phyloP scores from a whole-genome alignment of 163 green algal genomes.

The Chlamydomonas reinhardtii region DNA sequence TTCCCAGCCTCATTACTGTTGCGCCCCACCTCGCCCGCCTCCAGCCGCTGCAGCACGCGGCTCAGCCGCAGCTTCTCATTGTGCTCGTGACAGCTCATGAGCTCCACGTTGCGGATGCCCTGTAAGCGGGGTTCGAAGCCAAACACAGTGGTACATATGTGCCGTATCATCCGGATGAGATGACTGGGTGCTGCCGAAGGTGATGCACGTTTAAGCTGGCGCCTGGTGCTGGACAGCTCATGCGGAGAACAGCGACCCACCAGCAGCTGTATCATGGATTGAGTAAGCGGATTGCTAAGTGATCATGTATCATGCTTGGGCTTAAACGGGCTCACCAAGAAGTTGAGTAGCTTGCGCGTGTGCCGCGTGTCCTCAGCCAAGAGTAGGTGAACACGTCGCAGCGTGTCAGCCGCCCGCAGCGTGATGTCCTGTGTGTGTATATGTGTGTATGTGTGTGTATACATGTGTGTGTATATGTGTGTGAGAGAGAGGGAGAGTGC shows the following conservation, averaged over 20 bases:
- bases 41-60: slow-evolving; percentile 71
- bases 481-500: too few relatives aligned
- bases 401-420: slow-evolving; percentile 76
- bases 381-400: slow-evolving; percentile 66
- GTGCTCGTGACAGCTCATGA: slow-evolving; percentile 87
- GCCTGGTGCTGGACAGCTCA: too few relatives aligned
- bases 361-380: slow-evolving; percentile 90
- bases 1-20: too few relatives aligned
- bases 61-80: slow-evolving; percentile 79
- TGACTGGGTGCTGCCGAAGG: too few relatives aligned
- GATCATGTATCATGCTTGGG: too few relatives aligned
- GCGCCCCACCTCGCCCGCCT: slow-evolving; percentile 70
- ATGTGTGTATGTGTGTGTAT: not conserved
- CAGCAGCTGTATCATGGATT: too few relatives aligned
- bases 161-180: too few relatives aligned
- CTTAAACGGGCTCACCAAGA: not conserved
- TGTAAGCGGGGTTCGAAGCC: not conserved
- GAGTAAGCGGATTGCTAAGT: too few relatives aligned
- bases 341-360: slow-evolving; percentile 79
- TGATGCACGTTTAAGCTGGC: too few relatives aligned
- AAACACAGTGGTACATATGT: too few relatives aligned
- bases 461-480: too few relatives aligned
- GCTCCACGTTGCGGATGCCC: slow-evolving; percentile 35
- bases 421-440: slow-evolving; percentile 74
- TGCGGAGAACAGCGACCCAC: too few relatives aligned